These are phyloP conservation scores for Avena sativa DNA, from an alignment of 176 grass and related monocot genomes.

Conservation along the genomic window DNA sequence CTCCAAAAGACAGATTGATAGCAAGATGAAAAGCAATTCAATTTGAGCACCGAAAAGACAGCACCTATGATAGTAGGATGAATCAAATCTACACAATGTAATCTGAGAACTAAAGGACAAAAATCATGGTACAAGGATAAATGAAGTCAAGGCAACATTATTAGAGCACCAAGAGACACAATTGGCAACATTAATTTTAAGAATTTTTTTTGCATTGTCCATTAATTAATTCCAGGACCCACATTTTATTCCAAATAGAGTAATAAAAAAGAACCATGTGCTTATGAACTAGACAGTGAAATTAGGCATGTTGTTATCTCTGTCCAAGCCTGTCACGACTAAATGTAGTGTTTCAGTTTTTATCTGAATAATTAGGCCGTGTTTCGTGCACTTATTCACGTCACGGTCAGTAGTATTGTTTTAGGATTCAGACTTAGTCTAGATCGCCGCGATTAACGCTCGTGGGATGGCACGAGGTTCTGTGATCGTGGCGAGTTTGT, in stretches of 20 bases:
- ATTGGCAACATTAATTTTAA: conserved; percentile 24
- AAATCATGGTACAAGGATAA: conserved; percentile 15
- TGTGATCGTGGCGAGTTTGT: too few relatives aligned
- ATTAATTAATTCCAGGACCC: conserved; percentile 36
- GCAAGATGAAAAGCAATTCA: conserved; percentile 6
- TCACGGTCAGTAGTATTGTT: too few relatives aligned
- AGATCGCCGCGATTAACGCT: too few relatives aligned
- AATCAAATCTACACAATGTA: conserved; percentile 6
- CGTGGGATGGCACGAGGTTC: too few relatives aligned
- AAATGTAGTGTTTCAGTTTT: too few relatives aligned
- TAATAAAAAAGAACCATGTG: not conserved
- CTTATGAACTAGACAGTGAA: not conserved
- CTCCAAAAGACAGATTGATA: not conserved
- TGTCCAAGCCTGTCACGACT: too few relatives aligned
- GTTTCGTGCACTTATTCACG: too few relatives aligned
- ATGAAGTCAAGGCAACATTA: conserved; percentile 4
- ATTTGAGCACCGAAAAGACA: conserved; percentile 28
- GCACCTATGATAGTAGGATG: conserved; percentile 7
- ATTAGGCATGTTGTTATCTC: not conserved
- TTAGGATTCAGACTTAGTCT: too few relatives aligned
- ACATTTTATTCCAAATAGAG: not conserved
- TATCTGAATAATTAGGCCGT: too few relatives aligned
- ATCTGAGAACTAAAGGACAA: conserved; percentile 6
- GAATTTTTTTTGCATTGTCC: conserved; percentile 31
- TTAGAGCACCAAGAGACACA: conserved; percentile 12